A percentile compares a stretch with the other conserved stretches of the same genome.
phyloP scores from a whole-genome alignment of 1,284 basidiomycete genomes.

The Fomes fomentarius region DNA sequence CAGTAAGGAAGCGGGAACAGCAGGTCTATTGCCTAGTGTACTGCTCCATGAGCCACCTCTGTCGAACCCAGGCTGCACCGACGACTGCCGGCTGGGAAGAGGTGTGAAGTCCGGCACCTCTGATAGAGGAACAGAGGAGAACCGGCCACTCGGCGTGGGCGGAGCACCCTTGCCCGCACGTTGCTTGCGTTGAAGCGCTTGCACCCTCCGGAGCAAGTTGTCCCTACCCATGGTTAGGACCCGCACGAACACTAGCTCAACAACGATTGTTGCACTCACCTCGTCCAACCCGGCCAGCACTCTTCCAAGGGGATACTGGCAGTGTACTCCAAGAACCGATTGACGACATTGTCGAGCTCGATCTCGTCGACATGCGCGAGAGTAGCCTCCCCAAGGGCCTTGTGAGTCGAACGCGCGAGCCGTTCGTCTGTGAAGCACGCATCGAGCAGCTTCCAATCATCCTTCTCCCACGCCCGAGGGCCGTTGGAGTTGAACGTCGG shows the following conservation, averaged over 20 bases:
- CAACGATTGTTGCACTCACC: conserved; percentile 40
- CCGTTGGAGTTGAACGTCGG: conserved; percentile 18
- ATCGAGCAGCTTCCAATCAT: conserved; percentile 75
- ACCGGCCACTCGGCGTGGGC: conserved; percentile 41
- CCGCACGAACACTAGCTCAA: neutral
- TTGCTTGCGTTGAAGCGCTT: conserved; percentile 66
- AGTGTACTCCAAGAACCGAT: conserved; percentile 22
- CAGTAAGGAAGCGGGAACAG: conserved; percentile 42
- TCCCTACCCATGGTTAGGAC: conserved; percentile 42
- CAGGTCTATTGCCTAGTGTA: conserved; percentile 8
- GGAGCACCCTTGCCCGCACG: conserved; percentile 57
- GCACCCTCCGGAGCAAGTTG: conserved; percentile 53
- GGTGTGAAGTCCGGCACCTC: conserved; percentile 57
- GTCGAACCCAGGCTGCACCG: conserved; percentile 16
- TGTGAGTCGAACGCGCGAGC: conserved; percentile 44
- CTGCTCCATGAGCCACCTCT: conserved; percentile 8
- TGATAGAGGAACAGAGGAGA: conserved; percentile 28
- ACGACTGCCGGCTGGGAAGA: conserved; percentile 32
- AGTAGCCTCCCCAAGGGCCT: conserved; percentile 18
- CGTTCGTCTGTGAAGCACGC: conserved; percentile 76
- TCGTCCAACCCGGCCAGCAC: conserved; percentile 44
- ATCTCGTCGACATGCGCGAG: conserved; percentile 22
- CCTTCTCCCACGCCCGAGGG: conserved; percentile 60
- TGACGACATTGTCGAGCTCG: conserved; percentile 16
- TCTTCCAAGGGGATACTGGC: conserved; percentile 17